Conservation (phyloP, 345 rosid species). For the Corymbia maculata region DNA sequence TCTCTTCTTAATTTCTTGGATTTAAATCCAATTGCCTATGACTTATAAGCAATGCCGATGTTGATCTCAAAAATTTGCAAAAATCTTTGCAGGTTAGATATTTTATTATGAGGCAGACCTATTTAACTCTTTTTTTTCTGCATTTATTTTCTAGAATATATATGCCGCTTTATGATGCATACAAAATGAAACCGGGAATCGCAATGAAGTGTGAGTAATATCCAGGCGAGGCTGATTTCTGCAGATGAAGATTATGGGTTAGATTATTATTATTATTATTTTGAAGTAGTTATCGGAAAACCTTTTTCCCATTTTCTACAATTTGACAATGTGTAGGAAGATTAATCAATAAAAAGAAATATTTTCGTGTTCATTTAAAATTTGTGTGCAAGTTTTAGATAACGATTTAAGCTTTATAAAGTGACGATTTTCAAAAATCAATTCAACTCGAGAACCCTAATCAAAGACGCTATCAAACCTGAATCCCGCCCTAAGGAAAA, state of each 20-base stretch:
- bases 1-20: neutral
- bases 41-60: neutral
- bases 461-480: neutral
- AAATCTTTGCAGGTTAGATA: too few relatives aligned
- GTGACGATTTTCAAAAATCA: neutral
- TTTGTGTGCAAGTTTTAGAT: neutral
- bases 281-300: neutral
- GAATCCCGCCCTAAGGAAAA: neutral
- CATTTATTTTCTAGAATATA: neutral
- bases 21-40: too few relatives aligned
- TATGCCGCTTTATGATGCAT: neutral
- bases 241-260: neutral
- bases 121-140: neutral
- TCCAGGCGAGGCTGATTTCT: neutral
- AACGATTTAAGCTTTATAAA: neutral
- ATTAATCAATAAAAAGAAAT: neutral
- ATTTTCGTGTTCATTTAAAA: neutral
- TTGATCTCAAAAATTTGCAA: neutral
- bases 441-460: neutral
- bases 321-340: neutral
- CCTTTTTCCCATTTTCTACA: neutral
- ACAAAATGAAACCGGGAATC: neutral
- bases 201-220: neutral
- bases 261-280: neutral
- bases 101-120: neutral